A percentile compares a stretch with the other conserved stretches of the same genome.
Conservation (phyloP, 306 rosid genomes). For the Malus asiatica region DNA sequence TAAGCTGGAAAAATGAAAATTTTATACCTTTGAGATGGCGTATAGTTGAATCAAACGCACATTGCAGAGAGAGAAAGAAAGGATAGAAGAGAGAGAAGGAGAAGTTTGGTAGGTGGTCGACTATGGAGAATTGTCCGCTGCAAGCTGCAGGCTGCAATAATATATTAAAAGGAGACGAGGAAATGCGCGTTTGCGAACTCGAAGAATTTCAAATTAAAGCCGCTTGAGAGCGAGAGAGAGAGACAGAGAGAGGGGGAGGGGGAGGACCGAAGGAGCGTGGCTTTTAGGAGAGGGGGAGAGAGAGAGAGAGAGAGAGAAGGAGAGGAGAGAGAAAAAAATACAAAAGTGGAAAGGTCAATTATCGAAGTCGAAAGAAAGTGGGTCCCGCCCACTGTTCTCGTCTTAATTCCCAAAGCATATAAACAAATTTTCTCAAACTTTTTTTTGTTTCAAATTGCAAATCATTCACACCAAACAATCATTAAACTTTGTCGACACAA, state of each 20-base stretch:
- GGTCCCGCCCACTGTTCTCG: conserved; percentile 7
- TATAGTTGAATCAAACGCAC: background rate
- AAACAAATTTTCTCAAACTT: background rate
- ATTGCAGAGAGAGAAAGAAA: background rate
- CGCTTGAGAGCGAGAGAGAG: conserved; percentile 11
- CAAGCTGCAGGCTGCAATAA: conserved; percentile 7
- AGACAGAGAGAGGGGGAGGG: background rate
- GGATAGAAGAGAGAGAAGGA: background rate
- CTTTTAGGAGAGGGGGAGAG: background rate
- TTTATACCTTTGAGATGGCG: conserved; percentile 1
- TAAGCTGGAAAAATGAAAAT: background rate
- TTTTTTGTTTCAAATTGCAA: no score
- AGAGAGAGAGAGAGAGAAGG: conserved; percentile 35
- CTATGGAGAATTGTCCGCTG: background rate
- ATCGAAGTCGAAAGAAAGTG: background rate
- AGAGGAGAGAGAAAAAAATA: conserved; percentile 31
- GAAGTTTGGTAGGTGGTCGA: conserved; percentile 12
- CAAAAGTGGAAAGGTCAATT: conserved; percentile 12
- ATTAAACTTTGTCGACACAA: background rate
- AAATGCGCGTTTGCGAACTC: conserved; percentile 37
- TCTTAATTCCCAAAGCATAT: background rate
- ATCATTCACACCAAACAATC: no score
- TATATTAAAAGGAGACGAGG: conserved; percentile 3
- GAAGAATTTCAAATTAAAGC: conserved; percentile 58
- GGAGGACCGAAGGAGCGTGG: conserved; percentile 15